These are phyloP conservation scores for Cadophora sp. DNA, from an alignment of 2,329 filamentous ascomycete genomes.

Conservation along the genomic window DNA sequence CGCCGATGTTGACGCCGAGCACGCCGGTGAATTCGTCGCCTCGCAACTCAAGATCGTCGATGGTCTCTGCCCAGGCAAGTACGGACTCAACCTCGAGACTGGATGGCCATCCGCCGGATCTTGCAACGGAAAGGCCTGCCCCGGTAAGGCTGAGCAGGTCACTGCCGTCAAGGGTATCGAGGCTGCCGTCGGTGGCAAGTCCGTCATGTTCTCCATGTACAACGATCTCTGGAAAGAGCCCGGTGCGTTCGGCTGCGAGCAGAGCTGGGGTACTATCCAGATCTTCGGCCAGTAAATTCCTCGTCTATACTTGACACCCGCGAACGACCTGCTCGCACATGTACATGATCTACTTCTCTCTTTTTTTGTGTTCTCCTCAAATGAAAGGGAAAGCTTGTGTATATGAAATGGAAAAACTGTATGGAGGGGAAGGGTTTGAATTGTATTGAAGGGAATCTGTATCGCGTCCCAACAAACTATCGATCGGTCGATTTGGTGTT, in stretches of 20 bases:
- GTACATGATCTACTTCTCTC: background rate
- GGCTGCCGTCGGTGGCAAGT: conserved; percentile 67
- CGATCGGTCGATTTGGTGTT: background rate
- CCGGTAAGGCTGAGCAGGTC: conserved; percentile 71
- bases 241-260: conserved; percentile 76
- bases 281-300: conserved; percentile 29
- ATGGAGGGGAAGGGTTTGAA: background rate
- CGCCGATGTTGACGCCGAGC: conserved; percentile 62
- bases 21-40: conserved; percentile 79
- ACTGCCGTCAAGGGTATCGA: conserved; percentile 76
- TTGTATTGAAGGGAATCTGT: background rate
- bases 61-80: conserved; percentile 72
- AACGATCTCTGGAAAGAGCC: conserved; percentile 84
- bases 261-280: conserved; percentile 69
- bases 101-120: conserved; percentile 81
- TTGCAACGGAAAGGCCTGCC: conserved; percentile 75
- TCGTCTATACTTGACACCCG: background rate
- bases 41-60: conserved; percentile 75
- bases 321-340: background rate
- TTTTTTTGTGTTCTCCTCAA: conserved; percentile 4
- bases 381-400: conserved; percentile 13
- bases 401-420: conserved; percentile 6
- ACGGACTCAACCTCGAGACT: conserved; percentile 84
- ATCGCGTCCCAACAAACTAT: background rate
- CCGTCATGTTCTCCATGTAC: conserved; percentile 81